These are phyloP conservation scores for Scleromitrula shiraiana DNA, from an alignment of 2,329 filamentous ascomycete genomes.

Conservation along the genomic window DNA sequence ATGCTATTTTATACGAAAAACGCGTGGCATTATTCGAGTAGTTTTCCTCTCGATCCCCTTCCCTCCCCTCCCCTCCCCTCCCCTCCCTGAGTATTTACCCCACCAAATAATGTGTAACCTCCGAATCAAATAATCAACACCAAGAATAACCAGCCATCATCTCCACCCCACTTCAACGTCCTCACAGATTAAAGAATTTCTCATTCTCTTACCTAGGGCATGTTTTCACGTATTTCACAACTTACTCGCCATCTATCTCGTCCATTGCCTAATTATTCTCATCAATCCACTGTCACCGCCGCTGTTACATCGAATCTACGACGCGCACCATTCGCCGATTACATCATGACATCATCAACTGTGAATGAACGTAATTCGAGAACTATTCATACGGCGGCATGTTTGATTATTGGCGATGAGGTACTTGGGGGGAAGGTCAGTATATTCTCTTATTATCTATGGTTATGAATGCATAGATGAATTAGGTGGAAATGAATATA, in stretches of 20 bases:
- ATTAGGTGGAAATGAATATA: conserved; percentile 23
- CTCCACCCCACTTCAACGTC: neutral
- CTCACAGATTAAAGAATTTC: too few relatives aligned
- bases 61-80: too few relatives aligned
- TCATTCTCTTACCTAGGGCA: conserved; percentile 30
- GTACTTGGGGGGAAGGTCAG: conserved; percentile 85
- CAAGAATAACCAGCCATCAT: too few relatives aligned
- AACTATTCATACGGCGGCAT: conserved; percentile 81
- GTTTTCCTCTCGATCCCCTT: too few relatives aligned
- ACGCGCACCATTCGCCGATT: conserved; percentile 9
- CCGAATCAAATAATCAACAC: too few relatives aligned
- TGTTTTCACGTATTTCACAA: conserved; percentile 72
- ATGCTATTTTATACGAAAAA: too few relatives aligned
- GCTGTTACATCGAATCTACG: conserved; percentile 1
- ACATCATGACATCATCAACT: conserved; percentile 42
- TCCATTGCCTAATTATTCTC: conserved; percentile 49
- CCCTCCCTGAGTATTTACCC: too few relatives aligned
- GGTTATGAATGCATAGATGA: neutral
- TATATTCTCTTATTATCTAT: conserved; percentile 21
- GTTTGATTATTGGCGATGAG: conserved; percentile 94
- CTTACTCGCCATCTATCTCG: conserved; percentile 63
- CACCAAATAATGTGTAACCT: too few relatives aligned
- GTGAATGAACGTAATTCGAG: conserved; percentile 50
- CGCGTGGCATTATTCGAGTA: too few relatives aligned
- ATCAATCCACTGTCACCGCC: conserved; percentile 30